Conservation (phyloP, 352 stramenopile species). For the Phytophthora citricola region DNA sequence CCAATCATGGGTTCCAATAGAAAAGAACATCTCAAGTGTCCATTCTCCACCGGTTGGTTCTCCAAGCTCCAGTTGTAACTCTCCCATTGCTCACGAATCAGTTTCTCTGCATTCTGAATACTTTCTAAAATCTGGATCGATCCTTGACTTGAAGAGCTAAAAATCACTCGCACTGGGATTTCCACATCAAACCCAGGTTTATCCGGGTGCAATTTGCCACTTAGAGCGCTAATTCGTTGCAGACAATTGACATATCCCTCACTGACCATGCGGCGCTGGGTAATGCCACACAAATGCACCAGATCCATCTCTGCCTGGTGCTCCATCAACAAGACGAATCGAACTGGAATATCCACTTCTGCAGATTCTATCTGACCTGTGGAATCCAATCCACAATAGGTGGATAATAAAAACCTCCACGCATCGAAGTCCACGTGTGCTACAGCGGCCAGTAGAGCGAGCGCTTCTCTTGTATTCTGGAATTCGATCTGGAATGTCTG, state of each 20-base stretch:
- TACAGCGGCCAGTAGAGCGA: conserved; percentile 19
- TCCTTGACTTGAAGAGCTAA: conserved; percentile 7
- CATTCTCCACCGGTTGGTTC: conserved; percentile 20
- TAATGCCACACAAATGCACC: conserved; percentile 18
- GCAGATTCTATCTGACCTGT: not conserved
- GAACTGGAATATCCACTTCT: conserved; percentile 5
- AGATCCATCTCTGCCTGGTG: conserved; percentile 7
- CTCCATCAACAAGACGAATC: conserved; percentile 17
- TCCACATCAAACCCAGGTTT: conserved; percentile 17
- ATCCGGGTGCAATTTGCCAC: not conserved
- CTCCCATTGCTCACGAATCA: conserved; percentile 23
- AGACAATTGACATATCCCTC: conserved; percentile 9
- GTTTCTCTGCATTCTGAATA: conserved; percentile 22
- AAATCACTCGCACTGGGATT: conserved; percentile 21
- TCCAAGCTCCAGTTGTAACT: conserved; percentile 27
- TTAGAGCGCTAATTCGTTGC: conserved; percentile 17
- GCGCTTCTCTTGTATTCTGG: conserved; percentile 21
- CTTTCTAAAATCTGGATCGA: conserved; percentile 17
- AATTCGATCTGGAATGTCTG: conserved; percentile 23
- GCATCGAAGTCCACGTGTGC: conserved; percentile 16
- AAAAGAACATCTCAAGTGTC: conserved; percentile 26
- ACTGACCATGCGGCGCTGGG: conserved; percentile 7
- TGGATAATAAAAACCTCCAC: conserved; percentile 22
- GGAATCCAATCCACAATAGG: conserved; percentile 20
- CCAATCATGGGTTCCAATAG: conserved; percentile 22